phyloP scores from a whole-genome alignment of 306 rosid genomes.

The Begonia masoniana region DNA sequence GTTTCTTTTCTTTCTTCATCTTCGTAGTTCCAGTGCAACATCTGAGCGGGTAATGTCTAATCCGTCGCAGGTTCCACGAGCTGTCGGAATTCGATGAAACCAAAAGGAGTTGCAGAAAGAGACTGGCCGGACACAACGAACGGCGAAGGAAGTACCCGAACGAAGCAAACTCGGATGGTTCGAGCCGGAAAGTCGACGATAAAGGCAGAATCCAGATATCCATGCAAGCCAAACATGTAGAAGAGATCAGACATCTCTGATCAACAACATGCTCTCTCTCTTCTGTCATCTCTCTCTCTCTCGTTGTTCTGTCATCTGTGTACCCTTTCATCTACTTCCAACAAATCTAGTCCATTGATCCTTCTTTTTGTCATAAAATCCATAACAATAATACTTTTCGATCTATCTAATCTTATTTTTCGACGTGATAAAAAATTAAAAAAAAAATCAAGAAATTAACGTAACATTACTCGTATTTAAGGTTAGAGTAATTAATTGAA shows the following conservation, averaged over 20 bases:
- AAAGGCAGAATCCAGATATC: constrained; percentile 30
- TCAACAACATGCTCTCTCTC: constrained; percentile 42
- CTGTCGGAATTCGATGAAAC: constrained; percentile 68
- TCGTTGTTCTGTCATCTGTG: too few relatives aligned
- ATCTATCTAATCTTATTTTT: not conserved
- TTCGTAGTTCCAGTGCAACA: not conserved
- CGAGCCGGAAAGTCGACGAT: constrained; percentile 27
- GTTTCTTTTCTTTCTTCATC: not conserved
- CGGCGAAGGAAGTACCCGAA: constrained; percentile 55
- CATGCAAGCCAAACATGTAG: constrained; percentile 28
- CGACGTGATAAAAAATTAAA: not conserved
- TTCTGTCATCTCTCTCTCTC: constrained; percentile 30
- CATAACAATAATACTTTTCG: too few relatives aligned
- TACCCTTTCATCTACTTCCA: not conserved
- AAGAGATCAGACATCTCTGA: constrained; percentile 9
- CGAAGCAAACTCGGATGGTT: constrained; percentile 35
- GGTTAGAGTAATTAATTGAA: not conserved
- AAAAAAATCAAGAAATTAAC: too few relatives aligned
- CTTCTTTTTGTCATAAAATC: too few relatives aligned
- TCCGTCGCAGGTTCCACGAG: constrained; percentile 52
- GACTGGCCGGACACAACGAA: constrained; percentile 90
- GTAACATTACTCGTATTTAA: too few relatives aligned
- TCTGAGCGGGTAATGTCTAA: too few relatives aligned
- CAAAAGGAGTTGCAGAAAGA: constrained; percentile 78
- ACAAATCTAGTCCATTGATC: not conserved